phyloP scores from a whole-genome alignment of 78 protist species.

The slime mould (Dictyostelium discoideum) region dicty_2.7 NC_007088.5:2964001-2964500 shows the following conservation, averaged over 20 bases:
- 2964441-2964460: background rate
- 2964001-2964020: no score
- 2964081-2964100: no score
- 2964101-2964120: no score
- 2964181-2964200: no score
- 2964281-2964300: background rate
- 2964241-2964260: background rate
- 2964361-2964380: background rate
- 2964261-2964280: background rate
- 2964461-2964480: background rate
- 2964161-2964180: background rate
- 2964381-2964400: slow-evolving; percentile 6
- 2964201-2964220: no score
- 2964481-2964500: background rate
- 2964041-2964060: no score
- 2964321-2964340: background rate
- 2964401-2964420: slow-evolving; percentile 4
- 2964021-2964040: no score
- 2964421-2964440: background rate
- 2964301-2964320: no score
- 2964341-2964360: background rate
- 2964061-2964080: no score
- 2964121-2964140: no score
- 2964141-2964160: background rate
- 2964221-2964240: no score